Conservation (phyloP, 768 basidiomycete genomes). For the Boletus rufocinnamomeus region DNA sequence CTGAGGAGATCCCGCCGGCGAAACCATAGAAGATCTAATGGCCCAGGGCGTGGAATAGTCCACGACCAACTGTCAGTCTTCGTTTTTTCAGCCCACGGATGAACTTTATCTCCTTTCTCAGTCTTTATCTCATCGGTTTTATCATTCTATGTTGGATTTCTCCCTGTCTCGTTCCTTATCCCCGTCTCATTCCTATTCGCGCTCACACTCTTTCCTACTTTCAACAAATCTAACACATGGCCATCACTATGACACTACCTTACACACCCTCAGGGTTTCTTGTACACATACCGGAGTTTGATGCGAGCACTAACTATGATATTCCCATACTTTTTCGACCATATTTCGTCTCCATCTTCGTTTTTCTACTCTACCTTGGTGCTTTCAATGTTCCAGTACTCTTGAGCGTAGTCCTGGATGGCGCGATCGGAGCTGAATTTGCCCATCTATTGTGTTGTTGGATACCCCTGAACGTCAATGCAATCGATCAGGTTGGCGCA, state of each 20-base stretch:
- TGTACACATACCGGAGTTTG: constrained; percentile 11
- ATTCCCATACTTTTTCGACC: background rate
- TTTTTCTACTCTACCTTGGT: constrained; percentile 31
- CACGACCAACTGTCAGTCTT: background rate
- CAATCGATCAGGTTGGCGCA: constrained; percentile 45
- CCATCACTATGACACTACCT: constrained; percentile 16
- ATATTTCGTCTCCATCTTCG: background rate
- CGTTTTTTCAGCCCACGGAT: background rate
- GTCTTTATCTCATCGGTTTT: background rate
- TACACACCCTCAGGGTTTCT: constrained; percentile 10
- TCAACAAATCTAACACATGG: constrained; percentile 14
- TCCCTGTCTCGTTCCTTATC: constrained; percentile 8
- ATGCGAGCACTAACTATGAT: constrained; percentile 14
- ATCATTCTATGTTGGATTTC: constrained; percentile 2
- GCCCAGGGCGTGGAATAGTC: background rate
- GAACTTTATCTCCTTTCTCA: background rate
- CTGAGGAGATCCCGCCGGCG: constrained; percentile 3
- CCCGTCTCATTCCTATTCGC: background rate
- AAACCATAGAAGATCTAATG: constrained; percentile 9
- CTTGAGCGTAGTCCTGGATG: constrained; percentile 90
- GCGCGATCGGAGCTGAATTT: constrained; percentile 96
- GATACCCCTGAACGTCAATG: constrained; percentile 60
- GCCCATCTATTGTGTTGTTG: constrained; percentile 66
- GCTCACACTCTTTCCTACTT: constrained; percentile 8
- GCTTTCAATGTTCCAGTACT: constrained; percentile 78